Base-by-base conservation (phyloP, 805 yeast genomes). In the Metschnikowia continentalis region DNA sequence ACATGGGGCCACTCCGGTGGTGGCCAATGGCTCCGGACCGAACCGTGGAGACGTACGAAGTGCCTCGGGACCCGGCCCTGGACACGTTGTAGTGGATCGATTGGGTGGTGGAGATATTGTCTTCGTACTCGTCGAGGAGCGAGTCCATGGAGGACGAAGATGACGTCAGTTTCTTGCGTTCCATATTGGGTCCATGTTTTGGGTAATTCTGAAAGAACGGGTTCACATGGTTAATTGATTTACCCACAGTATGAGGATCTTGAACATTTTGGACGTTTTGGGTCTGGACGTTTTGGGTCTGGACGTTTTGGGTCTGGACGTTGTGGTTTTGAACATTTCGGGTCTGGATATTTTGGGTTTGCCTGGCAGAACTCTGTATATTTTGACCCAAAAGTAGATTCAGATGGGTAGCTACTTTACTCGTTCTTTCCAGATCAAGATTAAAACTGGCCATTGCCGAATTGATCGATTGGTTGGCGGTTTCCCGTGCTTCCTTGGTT, bases 121-220 rank as follows among this genome's bases (percentile, higher is more conserved):
- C 80, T 55, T 76, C 72, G 63, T 76, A 65, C 62, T 76, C 71
- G 58, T 75, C 76, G 32, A 72, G 57, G 19, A 74, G 60, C 14
- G 76, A 68, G 60, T 75, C 76, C 72, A 72, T 66, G 17, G 68
- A 63, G 42, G 58, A 66, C 6, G 56, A n/a, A 10, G 57, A 57
- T 0, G 56, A 51, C 11, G 38, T 6, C 46, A 42, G 38, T 32
- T 35, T 35, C 32, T 26, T n/a, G 49, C 47, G 41, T 17, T 39
- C 32, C 19, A 19, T 19, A 3, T 8, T 2, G n/a, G n/a, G 8
- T 11, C 35, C n/a, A 6, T 5, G 30, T 26, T 26, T 26, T 10
- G 30, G 30, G 30, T 26, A 26, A 26, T 15, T 13, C 36, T 15
- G 43, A 2, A 32, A 37, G 20, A 37, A 46, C 6, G 48, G 48